Base-by-base conservation (phyloP, 352 stramenopile species). In the Phytopythium ostracodes region DNA sequence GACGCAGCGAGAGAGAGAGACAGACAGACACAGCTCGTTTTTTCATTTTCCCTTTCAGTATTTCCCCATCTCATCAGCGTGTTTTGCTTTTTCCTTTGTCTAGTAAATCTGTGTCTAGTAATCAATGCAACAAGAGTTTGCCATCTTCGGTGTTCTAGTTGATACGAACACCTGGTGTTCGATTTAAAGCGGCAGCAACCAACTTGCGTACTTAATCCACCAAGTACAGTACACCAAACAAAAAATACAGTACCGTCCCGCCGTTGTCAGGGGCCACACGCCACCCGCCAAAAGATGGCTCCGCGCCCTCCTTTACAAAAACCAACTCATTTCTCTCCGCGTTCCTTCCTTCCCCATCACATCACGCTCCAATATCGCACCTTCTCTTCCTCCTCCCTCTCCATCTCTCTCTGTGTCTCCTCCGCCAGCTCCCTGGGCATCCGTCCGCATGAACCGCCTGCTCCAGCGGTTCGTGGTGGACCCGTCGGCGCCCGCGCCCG, bases 401-500 rank as follows among this genome's bases (percentile, higher is more conserved):
- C n/a, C n/a, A n/a, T n/a, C n/a, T n/a, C n/a, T n/a, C n/a, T n/a
- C n/a, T n/a, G n/a, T n/a, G 1, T 22, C 25, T 40, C 9, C 50
- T 42, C 50, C 49, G n/a, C 24, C 7, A 11, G 24, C 25, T 35
- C n/a, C n/a, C n/a, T n/a, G n/a, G n/a, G n/a, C n/a, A n/a, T n/a
- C 50, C 51, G 29, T 8, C 31, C 22, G 15, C 53, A 88, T 88
- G 79, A 88, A 86, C 62, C 66, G 79, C 15, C 65, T 88, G 59
- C 71, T 88, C 25, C 79, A 88, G 79, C 74, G 71, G 60, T 88
- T 86, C 64, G 75, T 84, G 52, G 76, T 63, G 42, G 65, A 71
- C 51, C 38, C 64, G 24, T n/a, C 35, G 36, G 35, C 31, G 20
- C 4, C 11, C 35, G 33, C 33, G 20, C n/a, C n/a, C n/a, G 29